Conservation (phyloP, 2,329 filamentous ascomycete genomes). For the Cercospora zeae-maydis region DNA sequence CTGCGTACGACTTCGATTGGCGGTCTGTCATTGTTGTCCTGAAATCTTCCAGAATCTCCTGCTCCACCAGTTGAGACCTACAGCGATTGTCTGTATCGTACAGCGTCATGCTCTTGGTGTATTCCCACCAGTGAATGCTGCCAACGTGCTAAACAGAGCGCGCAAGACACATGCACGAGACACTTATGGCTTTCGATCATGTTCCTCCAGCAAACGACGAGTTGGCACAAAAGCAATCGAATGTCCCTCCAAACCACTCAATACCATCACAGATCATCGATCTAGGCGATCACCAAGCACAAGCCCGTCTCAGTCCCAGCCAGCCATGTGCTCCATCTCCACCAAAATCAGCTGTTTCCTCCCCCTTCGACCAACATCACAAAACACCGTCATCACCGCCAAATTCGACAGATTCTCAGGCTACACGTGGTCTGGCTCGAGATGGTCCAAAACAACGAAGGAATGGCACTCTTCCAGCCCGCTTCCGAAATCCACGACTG, state of each 20-base stretch:
- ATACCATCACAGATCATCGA: too few species aligned
- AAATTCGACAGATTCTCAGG: background rate
- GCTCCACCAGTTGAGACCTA: background rate
- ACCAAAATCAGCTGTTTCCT: background rate
- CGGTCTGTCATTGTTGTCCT: background rate
- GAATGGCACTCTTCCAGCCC: background rate
- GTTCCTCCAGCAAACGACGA: background rate
- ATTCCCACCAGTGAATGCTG: background rate
- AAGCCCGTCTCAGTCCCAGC: background rate
- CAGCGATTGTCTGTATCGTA: background rate
- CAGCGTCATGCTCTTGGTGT: background rate
- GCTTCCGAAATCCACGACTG: background rate
- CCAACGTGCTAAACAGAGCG: background rate
- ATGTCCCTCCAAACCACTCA: background rate
- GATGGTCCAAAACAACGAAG: background rate
- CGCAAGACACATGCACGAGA: background rate
- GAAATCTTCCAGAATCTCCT: background rate
- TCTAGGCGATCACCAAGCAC: background rate
- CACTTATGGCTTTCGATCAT: background rate
- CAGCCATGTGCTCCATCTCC: background rate
- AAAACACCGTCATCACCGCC: background rate
- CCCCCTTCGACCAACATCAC: background rate
- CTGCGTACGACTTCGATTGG: background rate
- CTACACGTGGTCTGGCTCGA: background rate
- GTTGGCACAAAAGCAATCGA: background rate